phyloP scores from a whole-genome alignment of 148 eudicot species.

The Tetragonia tetragonoides region DNA sequence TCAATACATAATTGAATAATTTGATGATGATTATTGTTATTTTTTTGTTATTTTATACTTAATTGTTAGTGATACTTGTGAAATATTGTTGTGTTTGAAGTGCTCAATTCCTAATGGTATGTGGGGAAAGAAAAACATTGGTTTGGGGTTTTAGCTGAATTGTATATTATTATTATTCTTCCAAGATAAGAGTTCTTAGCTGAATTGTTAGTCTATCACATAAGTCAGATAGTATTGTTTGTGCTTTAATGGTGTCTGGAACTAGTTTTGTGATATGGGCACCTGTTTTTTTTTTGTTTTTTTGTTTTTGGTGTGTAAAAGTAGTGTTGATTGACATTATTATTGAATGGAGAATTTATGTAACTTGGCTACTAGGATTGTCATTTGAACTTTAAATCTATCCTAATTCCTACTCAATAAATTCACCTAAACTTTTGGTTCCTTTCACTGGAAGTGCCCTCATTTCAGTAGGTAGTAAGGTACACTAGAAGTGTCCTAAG shows the following conservation, averaged over 20 bases:
- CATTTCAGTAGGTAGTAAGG: no score
- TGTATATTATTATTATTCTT: no score
- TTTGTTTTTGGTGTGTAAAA: not conserved
- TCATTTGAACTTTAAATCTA: no score
- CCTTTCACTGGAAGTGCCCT: no score
- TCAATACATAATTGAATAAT: not conserved
- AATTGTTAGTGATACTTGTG: not conserved
- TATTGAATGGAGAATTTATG: not conserved
- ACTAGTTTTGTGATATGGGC: not conserved
- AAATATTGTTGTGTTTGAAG: not conserved
- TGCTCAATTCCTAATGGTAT: not conserved
- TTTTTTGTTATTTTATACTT: no score
- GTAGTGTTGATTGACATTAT: not conserved
- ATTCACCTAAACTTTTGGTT: no score
- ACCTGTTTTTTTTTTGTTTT: not conserved
- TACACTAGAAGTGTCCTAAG: no score
- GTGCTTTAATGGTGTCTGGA: not conserved
- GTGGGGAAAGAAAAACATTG: not conserved
- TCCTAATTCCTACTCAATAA: no score
- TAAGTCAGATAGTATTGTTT: not conserved
- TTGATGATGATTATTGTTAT: not conserved
- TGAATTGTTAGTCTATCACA: not conserved
- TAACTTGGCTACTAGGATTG: no score
- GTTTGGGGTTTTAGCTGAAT: not conserved
- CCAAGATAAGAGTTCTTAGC: no score